Percentiles rank a stretch among this genome's conserved stretches.
Conservation (phyloP, 2,329 filamentous ascomycete genomes). For the Beauveria asiatica region DNA sequence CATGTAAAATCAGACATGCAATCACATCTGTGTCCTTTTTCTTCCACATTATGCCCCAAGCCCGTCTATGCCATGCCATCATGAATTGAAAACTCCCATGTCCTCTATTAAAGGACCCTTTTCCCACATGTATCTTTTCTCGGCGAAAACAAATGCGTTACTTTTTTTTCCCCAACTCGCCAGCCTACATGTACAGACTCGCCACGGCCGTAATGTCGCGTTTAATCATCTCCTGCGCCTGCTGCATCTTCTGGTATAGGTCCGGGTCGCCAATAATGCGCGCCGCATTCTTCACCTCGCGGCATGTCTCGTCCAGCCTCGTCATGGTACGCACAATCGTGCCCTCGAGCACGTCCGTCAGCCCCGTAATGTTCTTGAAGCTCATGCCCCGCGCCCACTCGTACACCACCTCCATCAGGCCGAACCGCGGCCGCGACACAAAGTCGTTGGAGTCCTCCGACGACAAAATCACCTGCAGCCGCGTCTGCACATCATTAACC, state of each 20-base stretch:
- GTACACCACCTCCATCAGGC: constrained; percentile 93
- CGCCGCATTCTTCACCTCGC: constrained; percentile 95
- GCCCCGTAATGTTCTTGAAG: constrained; percentile 92
- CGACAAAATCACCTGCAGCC: constrained; percentile 85
- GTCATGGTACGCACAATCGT: constrained; percentile 96
- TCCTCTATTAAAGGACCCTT: background rate
- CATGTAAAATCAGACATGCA: background rate
- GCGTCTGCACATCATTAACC: constrained; percentile 80
- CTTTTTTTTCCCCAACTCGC: no score
- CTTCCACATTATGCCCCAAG: background rate
- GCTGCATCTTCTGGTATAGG: constrained; percentile 93
- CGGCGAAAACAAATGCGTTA: no score
- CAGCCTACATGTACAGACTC: constrained; percentile 68
- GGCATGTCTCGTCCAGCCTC: constrained; percentile 86
- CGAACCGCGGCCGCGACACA: constrained; percentile 77
- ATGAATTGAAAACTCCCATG: background rate
- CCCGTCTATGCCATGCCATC: background rate
- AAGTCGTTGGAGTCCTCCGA: constrained; percentile 91
- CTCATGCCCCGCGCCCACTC: constrained; percentile 98
- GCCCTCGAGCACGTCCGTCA: constrained; percentile 94
- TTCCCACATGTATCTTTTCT: background rate
- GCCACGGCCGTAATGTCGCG: constrained; percentile 88
- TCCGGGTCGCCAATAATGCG: constrained; percentile 90
- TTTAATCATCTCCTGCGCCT: constrained; percentile 96
- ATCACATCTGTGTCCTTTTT: background rate